Evolutionary conservation across 202 grass and related monocot species (phyloP).

Genomic region (Saccharum hybrid): DNA sequence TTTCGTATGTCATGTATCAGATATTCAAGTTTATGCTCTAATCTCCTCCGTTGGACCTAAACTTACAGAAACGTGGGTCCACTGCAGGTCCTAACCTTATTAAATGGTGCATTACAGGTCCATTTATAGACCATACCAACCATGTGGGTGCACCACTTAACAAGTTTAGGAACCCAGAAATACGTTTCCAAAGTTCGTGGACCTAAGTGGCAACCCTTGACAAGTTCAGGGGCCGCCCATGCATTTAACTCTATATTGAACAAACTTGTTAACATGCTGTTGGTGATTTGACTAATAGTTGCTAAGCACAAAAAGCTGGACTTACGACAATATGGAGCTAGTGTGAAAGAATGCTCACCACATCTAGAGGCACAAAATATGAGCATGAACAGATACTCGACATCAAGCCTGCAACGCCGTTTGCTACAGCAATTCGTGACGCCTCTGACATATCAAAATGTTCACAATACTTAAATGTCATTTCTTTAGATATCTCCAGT

Average conservation of each 20-base stretch:
- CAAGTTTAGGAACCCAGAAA: too few relatives aligned
- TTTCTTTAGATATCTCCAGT: constrained; percentile 90
- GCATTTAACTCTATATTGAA: background rate
- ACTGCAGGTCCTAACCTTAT: too few relatives aligned
- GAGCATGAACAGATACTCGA: constrained; percentile 78
- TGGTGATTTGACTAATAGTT: background rate
- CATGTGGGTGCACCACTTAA: too few relatives aligned
- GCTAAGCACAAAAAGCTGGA: background rate
- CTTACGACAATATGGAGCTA: background rate
- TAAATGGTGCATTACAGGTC: too few relatives aligned
- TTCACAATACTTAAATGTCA: constrained; percentile 74
- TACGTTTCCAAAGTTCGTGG: too few relatives aligned
- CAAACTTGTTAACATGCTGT: background rate
- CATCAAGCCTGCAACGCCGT: constrained; percentile 68
- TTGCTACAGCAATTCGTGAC: constrained; percentile 67
- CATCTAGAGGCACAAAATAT: constrained; percentile 96
- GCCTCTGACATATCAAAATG: constrained; percentile 68
- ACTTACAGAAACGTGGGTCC: too few relatives aligned
- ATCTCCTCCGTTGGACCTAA: background rate
- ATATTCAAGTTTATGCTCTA: background rate
- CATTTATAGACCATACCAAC: too few relatives aligned
- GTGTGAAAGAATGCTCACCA: constrained; percentile 61
- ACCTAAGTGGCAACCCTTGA: too few relatives aligned
- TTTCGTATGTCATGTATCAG: background rate
- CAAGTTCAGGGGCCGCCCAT: too few relatives aligned